Evolutionary conservation across 345 rosid genomes (phyloP).

Genomic region (Anacardium occidentale): DNA sequence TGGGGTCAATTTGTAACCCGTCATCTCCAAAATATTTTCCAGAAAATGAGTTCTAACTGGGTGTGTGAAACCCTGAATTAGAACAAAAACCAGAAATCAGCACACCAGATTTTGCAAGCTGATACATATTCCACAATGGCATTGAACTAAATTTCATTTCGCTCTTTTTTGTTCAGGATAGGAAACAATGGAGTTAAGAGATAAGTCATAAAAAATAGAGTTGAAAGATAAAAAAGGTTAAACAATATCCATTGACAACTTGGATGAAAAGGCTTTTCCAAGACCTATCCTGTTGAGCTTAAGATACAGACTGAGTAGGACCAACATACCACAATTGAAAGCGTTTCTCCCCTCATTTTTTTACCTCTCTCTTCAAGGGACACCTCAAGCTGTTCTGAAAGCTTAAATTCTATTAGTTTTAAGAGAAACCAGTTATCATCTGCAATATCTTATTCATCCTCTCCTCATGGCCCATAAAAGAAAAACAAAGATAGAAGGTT

Average conservation of each 20-base stretch:
- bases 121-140: not conserved
- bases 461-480: not conserved
- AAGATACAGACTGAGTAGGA: not conserved
- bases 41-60: constrained; percentile 70
- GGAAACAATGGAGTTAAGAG: not conserved
- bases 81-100: constrained; percentile 21
- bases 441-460: not conserved
- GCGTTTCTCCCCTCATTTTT: not conserved
- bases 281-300: not conserved
- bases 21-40: constrained; percentile 78
- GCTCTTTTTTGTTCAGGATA: no score
- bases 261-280: not conserved
- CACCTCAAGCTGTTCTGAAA: no score
- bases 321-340: not conserved
- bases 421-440: not conserved
- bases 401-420: no score
- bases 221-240: not conserved
- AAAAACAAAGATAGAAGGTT: not conserved
- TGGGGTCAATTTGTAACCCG: constrained; percentile 66
- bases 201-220: no score
- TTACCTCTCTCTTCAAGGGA: not conserved
- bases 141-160: not conserved
- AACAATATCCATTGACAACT: not conserved
- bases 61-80: constrained; percentile 74
- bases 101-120: constrained; percentile 6